phyloP scores from a whole-genome alignment of 257 asterid genomes.

The Primulina eburnea region DNA sequence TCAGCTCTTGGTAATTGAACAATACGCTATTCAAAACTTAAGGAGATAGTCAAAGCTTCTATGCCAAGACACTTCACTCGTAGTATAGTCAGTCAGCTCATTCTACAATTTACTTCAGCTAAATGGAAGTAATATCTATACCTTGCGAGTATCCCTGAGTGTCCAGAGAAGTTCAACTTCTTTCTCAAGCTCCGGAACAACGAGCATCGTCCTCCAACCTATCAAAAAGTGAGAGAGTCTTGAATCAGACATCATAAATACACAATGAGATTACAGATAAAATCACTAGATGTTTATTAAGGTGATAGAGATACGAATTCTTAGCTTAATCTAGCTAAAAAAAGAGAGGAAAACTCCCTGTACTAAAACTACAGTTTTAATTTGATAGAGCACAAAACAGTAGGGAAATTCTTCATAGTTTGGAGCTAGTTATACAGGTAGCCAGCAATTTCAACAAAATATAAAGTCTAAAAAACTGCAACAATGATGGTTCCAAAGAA shows the following conservation, averaged over 20 bases:
- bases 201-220: conserved; percentile 99
- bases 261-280: conserved; percentile 18
- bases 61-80: neutral
- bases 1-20: no score
- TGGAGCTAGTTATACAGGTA: conserved; percentile 5
- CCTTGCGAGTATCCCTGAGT: conserved; percentile 76
- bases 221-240: conserved; percentile 26
- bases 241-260: conserved; percentile 26
- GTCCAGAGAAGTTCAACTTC: conserved; percentile 84
- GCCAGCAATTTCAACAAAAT: neutral
- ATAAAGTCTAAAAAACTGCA: neutral
- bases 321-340: conserved; percentile 18
- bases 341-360: conserved; percentile 3
- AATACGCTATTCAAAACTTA: no score
- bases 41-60: no score
- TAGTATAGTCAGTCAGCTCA: neutral
- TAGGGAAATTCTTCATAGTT: neutral
- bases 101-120: conserved; percentile 6
- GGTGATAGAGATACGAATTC: conserved; percentile 7
- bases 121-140: conserved; percentile 26
- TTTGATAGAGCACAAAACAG: neutral
- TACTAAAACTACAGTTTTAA: conserved; percentile 6
- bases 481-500: no score
- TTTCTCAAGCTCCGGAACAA: conserved; percentile 98
- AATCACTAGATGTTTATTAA: conserved; percentile 9